phyloP scores from a whole-genome alignment of 305 asterid species.

The Withania somnifera region DNA sequence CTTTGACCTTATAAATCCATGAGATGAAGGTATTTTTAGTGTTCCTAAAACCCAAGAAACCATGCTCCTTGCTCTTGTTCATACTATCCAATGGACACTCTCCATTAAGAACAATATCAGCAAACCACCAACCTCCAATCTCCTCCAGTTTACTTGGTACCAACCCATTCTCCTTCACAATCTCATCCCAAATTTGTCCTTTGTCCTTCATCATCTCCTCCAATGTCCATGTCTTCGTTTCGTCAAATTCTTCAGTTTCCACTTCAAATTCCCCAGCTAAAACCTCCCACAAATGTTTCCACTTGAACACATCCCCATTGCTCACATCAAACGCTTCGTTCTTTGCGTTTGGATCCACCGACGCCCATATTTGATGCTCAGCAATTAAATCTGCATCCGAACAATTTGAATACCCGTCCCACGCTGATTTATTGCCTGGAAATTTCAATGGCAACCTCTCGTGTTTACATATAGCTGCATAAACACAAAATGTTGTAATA shows the following conservation, averaged over 20 bases:
- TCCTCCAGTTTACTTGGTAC: constrained; percentile 34
- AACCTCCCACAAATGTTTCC: constrained; percentile 48
- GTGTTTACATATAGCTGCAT: constrained; percentile 46
- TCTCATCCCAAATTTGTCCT: constrained; percentile 47
- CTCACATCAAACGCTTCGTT: constrained; percentile 45
- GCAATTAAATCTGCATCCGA: constrained; percentile 52
- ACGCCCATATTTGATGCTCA: constrained; percentile 59
- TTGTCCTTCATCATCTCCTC: constrained; percentile 43
- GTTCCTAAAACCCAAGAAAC: constrained; percentile 55
- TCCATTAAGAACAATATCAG: constrained; percentile 26
- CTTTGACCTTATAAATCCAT: constrained; percentile 36
- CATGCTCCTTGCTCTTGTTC: constrained; percentile 64
- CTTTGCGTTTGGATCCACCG: constrained; percentile 39
- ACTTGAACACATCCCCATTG: constrained; percentile 54
- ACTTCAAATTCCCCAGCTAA: constrained; percentile 38
- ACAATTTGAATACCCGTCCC: constrained; percentile 39
- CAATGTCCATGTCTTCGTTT: constrained; percentile 27
- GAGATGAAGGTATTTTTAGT: constrained; percentile 32
- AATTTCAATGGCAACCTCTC: constrained; percentile 24
- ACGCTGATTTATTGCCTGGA: constrained; percentile 35
- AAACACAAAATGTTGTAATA: constrained; percentile 32
- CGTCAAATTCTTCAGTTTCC: constrained; percentile 30
- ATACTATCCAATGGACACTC: constrained; percentile 45
- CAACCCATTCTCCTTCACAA: constrained; percentile 34
- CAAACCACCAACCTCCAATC: constrained; percentile 49